Evolutionary conservation across 1,284 basidiomycete species (phyloP), one percentile per base, ranked within the genome.

Genomic region (Phlebopus sp.): DNA sequence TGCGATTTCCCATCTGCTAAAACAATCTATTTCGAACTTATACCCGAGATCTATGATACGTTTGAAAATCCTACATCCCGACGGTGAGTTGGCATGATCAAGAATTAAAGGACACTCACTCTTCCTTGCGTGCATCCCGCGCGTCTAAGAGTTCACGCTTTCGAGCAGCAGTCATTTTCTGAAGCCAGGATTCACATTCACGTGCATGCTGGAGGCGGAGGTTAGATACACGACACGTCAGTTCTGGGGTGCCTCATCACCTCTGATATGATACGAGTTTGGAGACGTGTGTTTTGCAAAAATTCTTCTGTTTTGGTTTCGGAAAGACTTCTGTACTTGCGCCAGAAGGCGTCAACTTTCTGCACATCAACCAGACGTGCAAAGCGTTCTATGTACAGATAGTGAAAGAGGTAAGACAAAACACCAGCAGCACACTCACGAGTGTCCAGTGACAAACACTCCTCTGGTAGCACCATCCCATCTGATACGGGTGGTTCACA

Each of bases 11-110:
- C 6, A 2, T 0, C 1, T 4, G 1, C 34, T 36, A 41, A 39
- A 47, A 18, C 27, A 46, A 3, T 7, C 27, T 10, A 59, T 44
- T 29, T 59, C 58, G 5, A 42, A 42, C 1, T 8, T 49, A 38
- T 54, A 62, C 4, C 58, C 60, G 18, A 32, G 49, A 11, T 49
- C 27, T 15, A 15, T 23, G 39, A 59, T 48, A 5, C 46, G 49
- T 18, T 49, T 47, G 10, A 60, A 46, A 13, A 62, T 56, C 23
- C 58, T 60, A 21, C 14, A 23, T 37, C 8, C 11, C 5, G 5
- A 18, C 5, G 15, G 7, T 23, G 35, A 29, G 17, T n/a, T 39
- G 13, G 32, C 21, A 11, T 13, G n/a, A 1, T 2, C 31, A 5
- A 5, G 3, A 13, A 13, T 6, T 4, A 23, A 23, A 13, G 34